Evolutionary conservation across 2,329 filamentous ascomycete genomes (phyloP).

Genomic region (Claviceps sp.): DNA sequence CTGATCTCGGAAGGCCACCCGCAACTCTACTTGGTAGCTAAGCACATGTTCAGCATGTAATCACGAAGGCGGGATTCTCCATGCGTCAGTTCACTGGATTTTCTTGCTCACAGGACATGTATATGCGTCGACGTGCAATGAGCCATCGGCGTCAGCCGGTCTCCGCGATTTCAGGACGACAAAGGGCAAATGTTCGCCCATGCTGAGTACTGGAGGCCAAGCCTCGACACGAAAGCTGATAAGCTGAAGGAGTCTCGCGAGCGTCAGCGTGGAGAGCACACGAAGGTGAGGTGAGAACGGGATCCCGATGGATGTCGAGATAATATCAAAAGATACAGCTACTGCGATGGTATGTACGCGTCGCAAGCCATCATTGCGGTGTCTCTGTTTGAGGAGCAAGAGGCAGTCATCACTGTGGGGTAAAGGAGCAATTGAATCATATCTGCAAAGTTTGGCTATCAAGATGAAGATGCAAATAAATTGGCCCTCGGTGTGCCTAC

Average conservation of each 20-base stretch:
- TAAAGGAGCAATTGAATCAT: too few species aligned
- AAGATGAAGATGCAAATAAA: too few species aligned
- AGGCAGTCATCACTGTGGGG: too few species aligned
- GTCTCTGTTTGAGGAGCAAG: neutral
- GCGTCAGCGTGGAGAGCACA: too few species aligned
- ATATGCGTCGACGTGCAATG: constrained; percentile 34
- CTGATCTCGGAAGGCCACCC: constrained; percentile 19
- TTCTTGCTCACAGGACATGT: constrained; percentile 23
- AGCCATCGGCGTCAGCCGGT: constrained; percentile 30
- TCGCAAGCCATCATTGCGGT: constrained; percentile 1
- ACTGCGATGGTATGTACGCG: neutral
- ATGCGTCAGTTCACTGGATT: neutral
- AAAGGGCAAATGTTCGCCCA: constrained; percentile 34
- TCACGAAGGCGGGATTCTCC: neutral
- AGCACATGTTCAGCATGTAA: neutral
- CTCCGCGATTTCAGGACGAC: constrained; percentile 38
- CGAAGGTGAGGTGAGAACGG: neutral
- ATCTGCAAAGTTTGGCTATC: too few species aligned
- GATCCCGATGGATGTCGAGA: neutral
- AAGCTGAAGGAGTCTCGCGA: neutral
- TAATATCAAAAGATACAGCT: constrained; percentile 1
- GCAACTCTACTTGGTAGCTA: constrained; percentile 6
- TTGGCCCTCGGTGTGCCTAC: too few species aligned
- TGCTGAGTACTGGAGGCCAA: constrained; percentile 9
- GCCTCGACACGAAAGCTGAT: neutral